These are phyloP conservation scores for Piromyces sp. DNA, from an alignment of 192 early-diverging fungal genomes.

Conservation along the genomic window DNA sequence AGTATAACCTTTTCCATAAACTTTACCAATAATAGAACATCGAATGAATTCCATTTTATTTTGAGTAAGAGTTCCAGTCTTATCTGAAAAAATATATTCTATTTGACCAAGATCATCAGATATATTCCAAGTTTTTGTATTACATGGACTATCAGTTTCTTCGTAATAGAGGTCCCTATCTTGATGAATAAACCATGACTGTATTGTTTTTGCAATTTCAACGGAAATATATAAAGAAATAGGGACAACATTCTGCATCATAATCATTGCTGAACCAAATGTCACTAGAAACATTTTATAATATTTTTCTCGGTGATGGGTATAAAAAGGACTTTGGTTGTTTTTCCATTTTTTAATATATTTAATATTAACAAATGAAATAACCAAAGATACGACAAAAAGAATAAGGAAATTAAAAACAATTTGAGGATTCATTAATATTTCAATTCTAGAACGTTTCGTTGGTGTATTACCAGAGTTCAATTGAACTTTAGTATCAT, in stretches of 20 bases:
- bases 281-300: neutral
- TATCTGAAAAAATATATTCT: neutral
- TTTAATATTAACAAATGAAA: neutral
- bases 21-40: constrained; percentile 68
- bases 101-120: constrained; percentile 5
- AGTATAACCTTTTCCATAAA: constrained; percentile 55
- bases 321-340: too few relatives aligned
- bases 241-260: constrained; percentile 90
- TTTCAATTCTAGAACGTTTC: constrained; percentile 79
- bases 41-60: constrained; percentile 93
- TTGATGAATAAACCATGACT: constrained; percentile 78
- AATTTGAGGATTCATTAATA: constrained; percentile 77
- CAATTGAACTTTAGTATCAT: constrained; percentile 91
- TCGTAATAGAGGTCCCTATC: constrained; percentile 85
- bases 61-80: constrained; percentile 49
- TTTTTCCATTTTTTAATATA: constrained; percentile 21
- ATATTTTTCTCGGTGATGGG: too few relatives aligned
- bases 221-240: constrained; percentile 88
- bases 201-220: constrained; percentile 73
- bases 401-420: constrained; percentile 64
- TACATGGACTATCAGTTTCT: constrained; percentile 53
- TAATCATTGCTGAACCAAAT: constrained; percentile 41
- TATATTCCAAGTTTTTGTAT: constrained; percentile 75
- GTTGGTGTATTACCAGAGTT: constrained; percentile 83
- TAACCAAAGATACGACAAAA: constrained; percentile 40